Percentiles rank a stretch among this genome's conserved stretches.
These are phyloP conservation scores for Aspergillus bombycis DNA, from an alignment of 2,329 filamentous ascomycete genomes.

Conservation along the genomic window DNA sequence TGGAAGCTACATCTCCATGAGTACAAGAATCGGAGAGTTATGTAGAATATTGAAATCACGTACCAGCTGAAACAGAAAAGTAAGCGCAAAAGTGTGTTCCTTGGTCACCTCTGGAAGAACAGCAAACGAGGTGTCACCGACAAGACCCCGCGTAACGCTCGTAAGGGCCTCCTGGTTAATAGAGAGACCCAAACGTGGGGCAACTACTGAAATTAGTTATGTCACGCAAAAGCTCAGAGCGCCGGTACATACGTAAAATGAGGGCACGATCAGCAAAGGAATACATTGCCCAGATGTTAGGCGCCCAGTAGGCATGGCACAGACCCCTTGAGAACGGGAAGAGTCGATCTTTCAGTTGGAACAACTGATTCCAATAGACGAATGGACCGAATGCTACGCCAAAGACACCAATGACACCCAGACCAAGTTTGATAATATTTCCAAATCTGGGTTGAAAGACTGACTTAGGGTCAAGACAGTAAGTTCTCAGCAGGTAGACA, in stretches of 20 bases:
- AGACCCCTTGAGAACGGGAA: constrained; percentile 94
- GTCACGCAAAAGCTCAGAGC: background rate
- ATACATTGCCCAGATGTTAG: constrained; percentile 96
- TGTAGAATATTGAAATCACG: constrained; percentile 20
- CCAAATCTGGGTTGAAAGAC: constrained; percentile 74
- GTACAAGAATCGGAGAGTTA: constrained; percentile 21
- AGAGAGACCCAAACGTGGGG: constrained; percentile 75
- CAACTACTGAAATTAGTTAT: constrained; percentile 60
- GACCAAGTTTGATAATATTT: constrained; percentile 82
- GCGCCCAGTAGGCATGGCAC: constrained; percentile 98
- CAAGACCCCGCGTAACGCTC: constrained; percentile 88
- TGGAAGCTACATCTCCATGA: constrained; percentile 56
- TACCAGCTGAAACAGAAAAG: constrained; percentile 77
- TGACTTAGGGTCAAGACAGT: constrained; percentile 80
- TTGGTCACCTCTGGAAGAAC: constrained; percentile 86
- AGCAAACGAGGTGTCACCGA: constrained; percentile 92
- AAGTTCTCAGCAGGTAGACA: constrained; percentile 83
- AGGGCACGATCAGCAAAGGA: constrained; percentile 84
- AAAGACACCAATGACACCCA: constrained; percentile 72
- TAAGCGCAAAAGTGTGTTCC: constrained; percentile 77
- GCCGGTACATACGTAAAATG: constrained; percentile 68
- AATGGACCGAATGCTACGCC: constrained; percentile 89
- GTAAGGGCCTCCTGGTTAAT: constrained; percentile 75
- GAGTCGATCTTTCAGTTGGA: constrained; percentile 79
- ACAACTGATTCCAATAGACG: constrained; percentile 75